Evolutionary conservation across 2,329 filamentous ascomycete species (phyloP), one percentile per base, ranked within the genome.

Genomic region (Aspergillus texensis): DNA sequence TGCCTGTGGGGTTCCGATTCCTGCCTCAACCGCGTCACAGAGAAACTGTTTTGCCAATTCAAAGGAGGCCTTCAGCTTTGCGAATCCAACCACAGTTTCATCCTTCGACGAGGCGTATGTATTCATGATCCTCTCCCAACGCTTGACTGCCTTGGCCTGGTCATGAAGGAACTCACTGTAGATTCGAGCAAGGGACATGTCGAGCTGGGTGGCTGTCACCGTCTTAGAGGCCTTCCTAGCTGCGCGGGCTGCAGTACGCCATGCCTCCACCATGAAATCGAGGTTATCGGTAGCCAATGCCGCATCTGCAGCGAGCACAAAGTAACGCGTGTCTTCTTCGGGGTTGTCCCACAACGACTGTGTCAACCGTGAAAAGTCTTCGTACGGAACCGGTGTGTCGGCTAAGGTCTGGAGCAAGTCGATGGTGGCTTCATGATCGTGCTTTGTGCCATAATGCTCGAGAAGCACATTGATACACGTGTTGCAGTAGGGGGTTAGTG

Each of bases 81-180:
- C 14, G 9, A 45, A 9, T 0, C 61, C 58, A 34, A 65, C 58
- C 26, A 21, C 9, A 11, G 45, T 54, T 16, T 59, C 59, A 24
- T 60, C 59, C 30, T 46, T 53, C 32, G 59, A 55, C 1, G 62
- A 60, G 9, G 52, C 41, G 16, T 64, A 64, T 1, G 52, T 57
- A 36, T 58, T 57, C 36, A 66, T 48, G 21, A 65, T 65, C n/a
- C 34, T 61, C 41, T 65, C 62, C 62, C 60, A 63, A 16, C 54
- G n/a, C 26, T 52, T 61, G 12, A 54, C 55, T 3, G 65, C 62
- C 36, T 63, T 60, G 2, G 45, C 30, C 28, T 61, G 41, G 30
- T 66, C 64, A 8, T 58, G 21, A 1, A 60, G 30, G 41, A 57
- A 64, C 30, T 62, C 60, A 16, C 24, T 57, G 50, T 66, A 66